These are phyloP conservation scores for Pisolithus microcarpus DNA, from an alignment of 768 basidiomycete species.

Conservation along the genomic window DNA sequence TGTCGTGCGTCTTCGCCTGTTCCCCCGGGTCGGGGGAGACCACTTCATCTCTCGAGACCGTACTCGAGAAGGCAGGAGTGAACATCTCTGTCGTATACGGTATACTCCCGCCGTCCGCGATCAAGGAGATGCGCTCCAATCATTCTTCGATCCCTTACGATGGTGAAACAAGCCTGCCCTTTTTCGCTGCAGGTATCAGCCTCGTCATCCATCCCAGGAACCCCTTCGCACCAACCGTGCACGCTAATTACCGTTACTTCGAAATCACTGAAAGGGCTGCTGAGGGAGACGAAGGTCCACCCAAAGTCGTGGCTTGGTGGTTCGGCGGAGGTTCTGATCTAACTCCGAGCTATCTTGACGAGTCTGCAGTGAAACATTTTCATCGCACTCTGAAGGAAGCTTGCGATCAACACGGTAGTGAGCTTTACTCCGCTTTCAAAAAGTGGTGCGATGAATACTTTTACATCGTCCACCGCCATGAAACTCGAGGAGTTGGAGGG, in stretches of 20 bases:
- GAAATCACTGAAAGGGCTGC: conserved; percentile 62
- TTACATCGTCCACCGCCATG: conserved; percentile 78
- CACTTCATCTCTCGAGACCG: conserved; percentile 34
- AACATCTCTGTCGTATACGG: conserved; percentile 93
- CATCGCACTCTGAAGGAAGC: conserved; percentile 70
- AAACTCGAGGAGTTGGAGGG: conserved; percentile 87
- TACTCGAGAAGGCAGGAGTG: conserved; percentile 94
- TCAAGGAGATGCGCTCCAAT: conserved; percentile 93
- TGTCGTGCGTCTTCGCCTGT: conserved; percentile 74
- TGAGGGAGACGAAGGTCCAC: conserved; percentile 28
- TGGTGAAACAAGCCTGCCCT: conserved; percentile 63
- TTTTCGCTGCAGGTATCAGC: conserved; percentile 88
- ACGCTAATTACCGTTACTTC: conserved; percentile 97
- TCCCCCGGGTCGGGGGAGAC: conserved; percentile 31
- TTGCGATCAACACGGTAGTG: conserved; percentile 63
- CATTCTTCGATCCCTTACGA: conserved; percentile 69
- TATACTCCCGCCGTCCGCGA: conserved; percentile 76
- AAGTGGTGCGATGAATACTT: conserved; percentile 99
- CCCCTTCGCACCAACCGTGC: conserved; percentile 89
- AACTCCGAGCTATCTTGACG: conserved; percentile 88
- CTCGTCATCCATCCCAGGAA: conserved; percentile 92
- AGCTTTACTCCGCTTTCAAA: conserved; percentile 76
- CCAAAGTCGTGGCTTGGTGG: conserved; percentile 86
- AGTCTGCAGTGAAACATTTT: conserved; percentile 83
- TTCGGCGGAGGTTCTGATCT: conserved; percentile 96